Evolutionary conservation across 208 protist species (phyloP).

Genomic region (Leptomonas pyrrhocoris): DNA sequence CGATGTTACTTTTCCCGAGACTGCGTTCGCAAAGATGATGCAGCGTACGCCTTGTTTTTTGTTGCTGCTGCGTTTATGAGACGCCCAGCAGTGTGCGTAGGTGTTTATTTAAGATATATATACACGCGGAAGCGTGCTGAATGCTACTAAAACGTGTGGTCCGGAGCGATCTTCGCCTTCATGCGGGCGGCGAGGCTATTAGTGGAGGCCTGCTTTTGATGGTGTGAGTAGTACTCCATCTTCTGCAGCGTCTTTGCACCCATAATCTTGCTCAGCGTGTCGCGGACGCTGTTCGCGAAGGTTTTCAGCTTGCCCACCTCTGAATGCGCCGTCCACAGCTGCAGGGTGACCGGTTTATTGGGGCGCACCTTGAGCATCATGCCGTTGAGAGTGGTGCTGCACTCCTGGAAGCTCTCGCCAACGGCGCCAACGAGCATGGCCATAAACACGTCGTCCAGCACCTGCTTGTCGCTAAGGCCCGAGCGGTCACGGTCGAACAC

Average conservation of each 20-base stretch:
- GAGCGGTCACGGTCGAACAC: constrained; percentile 83
- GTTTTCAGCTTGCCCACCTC: constrained; percentile 68
- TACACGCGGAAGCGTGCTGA: background rate
- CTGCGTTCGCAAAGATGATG: no score
- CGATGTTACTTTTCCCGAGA: no score
- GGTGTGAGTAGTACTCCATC: constrained; percentile 85
- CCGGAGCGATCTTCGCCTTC: constrained; percentile 43
- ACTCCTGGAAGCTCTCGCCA: constrained; percentile 77
- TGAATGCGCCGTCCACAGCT: constrained; percentile 81
- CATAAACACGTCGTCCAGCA: constrained; percentile 85
- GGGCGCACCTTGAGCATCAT: constrained; percentile 86
- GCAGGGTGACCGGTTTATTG: constrained; percentile 77
- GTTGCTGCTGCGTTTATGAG: background rate
- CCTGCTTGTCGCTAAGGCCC: constrained; percentile 74
- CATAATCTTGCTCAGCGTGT: constrained; percentile 67
- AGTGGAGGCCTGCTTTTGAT: constrained; percentile 53
- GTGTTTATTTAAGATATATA: background rate
- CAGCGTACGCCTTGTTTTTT: background rate
- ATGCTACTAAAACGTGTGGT: constrained; percentile 34
- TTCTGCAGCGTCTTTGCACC: constrained; percentile 79
- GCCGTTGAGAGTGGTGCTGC: constrained; percentile 74
- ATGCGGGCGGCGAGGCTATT: constrained; percentile 73
- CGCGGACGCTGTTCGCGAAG: constrained; percentile 68
- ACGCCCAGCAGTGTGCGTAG: background rate
- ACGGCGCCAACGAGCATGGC: constrained; percentile 67